phyloP scores from a whole-genome alignment of 495 filamentous ascomycete species.

The Oleoguttula mirabilis region DNA sequence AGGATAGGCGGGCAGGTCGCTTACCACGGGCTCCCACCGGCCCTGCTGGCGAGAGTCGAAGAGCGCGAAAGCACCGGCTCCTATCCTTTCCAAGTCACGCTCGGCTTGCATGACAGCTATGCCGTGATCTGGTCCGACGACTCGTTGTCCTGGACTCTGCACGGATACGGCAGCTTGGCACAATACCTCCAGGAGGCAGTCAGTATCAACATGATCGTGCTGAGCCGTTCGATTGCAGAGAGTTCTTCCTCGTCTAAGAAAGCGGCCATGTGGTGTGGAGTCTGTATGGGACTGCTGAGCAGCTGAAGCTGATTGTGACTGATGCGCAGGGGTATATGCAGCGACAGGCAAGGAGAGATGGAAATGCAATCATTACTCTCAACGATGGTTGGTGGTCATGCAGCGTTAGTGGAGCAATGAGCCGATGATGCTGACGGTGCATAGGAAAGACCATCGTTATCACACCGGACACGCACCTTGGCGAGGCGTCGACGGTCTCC shows the following conservation, averaged over 20 bases:
- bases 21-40: neutral
- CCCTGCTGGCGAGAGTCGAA: neutral
- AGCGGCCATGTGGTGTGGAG: neutral
- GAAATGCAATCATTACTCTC: too few species aligned
- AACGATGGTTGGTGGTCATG: too few species aligned
- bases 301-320: neutral
- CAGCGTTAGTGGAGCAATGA: too few species aligned
- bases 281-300: neutral
- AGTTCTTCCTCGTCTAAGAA: neutral
- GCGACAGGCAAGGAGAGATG: neutral
- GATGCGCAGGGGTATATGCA: slow-evolving; percentile 1
- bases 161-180: neutral
- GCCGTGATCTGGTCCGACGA: slow-evolving; percentile 1
- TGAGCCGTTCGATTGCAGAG: neutral
- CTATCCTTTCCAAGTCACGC: neutral
- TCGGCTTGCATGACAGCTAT: slow-evolving; percentile 2
- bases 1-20: neutral
- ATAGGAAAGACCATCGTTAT: too few species aligned
- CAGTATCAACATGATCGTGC: neutral
- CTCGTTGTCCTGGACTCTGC: neutral
- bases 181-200: neutral
- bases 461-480: too few species aligned
- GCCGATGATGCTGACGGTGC: too few species aligned
- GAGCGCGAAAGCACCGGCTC: neutral
- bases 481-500: too few species aligned